Percentiles rank a stretch among this genome's conserved stretches.
Conservation (phyloP, 169 alveolate species). For the Theileria equi region DNA sequence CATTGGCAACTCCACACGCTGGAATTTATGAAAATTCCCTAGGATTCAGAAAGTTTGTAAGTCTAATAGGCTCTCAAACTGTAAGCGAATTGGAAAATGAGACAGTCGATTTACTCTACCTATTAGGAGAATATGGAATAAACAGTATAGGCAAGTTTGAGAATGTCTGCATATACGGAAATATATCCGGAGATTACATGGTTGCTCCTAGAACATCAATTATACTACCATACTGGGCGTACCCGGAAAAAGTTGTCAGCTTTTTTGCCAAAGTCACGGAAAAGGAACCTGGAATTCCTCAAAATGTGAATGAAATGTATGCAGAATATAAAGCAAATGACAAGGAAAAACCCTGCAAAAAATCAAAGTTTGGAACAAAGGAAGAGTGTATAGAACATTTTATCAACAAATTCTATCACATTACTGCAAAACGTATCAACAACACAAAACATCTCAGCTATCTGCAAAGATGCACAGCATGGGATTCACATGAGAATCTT, state of each 20-base stretch:
- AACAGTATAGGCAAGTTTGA: conserved; percentile 52
- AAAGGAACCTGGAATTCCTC: conserved; percentile 63
- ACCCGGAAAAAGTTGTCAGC: conserved; percentile 34
- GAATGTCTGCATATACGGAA: conserved; percentile 71
- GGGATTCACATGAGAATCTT: background rate
- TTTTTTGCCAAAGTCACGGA: conserved; percentile 44
- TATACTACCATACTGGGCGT: conserved; percentile 61
- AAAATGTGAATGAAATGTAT: conserved; percentile 7
- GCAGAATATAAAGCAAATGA: conserved; percentile 1
- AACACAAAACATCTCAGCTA: conserved; percentile 26
- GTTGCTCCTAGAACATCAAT: conserved; percentile 77
- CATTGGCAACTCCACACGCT: conserved; percentile 74
- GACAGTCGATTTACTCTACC: conserved; percentile 57
- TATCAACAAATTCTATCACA: conserved; percentile 2
- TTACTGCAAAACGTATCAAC: conserved; percentile 4
- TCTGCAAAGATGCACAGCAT: background rate
- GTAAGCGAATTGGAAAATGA: conserved; percentile 70
- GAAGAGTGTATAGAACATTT: background rate
- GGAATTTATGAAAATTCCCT: conserved; percentile 70
- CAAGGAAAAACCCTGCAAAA: background rate
- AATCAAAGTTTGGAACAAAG: background rate
- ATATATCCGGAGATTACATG: conserved; percentile 69
- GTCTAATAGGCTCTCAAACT: conserved; percentile 65
- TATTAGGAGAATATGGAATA: conserved; percentile 55
- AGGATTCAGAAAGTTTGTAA: conserved; percentile 48